These are phyloP conservation scores for Stylonectria norvegica DNA, from an alignment of 2,329 filamentous ascomycete species.

Conservation along the genomic window DNA sequence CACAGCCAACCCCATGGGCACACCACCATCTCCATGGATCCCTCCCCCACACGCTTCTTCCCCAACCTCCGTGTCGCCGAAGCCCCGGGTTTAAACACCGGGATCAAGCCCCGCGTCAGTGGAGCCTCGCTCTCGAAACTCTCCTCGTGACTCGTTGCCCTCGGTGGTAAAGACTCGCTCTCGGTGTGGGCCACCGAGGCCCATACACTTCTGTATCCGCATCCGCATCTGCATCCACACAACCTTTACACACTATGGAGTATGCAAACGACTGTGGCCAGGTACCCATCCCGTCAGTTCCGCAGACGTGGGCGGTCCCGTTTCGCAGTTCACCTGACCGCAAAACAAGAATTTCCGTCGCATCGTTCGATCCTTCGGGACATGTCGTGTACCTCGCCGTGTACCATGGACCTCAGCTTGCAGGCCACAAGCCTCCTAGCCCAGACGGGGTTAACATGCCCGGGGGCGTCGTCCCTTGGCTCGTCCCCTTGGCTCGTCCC, in stretches of 20 bases:
- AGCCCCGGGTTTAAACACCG: conserved; percentile 10
- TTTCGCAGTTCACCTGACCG: conserved; percentile 12
- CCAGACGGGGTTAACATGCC: conserved; percentile 9
- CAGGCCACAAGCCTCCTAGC: conserved; percentile 2
- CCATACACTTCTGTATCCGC: conserved; percentile 3
- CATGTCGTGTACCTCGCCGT: conserved; percentile 6
- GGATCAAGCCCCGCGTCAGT: conserved; percentile 4
- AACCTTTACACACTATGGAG: too few species aligned
- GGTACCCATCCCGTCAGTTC: too few species aligned
- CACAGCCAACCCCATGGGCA: too few species aligned
- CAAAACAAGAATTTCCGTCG: background rate
- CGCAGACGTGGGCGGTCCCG: too few species aligned
- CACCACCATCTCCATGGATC: too few species aligned
- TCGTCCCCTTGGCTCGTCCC: too few species aligned
- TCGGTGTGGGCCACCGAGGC: conserved; percentile 20
- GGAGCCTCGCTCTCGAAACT: conserved; percentile 15
- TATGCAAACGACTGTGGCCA: too few species aligned
- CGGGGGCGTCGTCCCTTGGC: conserved; percentile 4
- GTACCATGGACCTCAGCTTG: conserved; percentile 1
- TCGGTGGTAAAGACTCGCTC: too few species aligned
- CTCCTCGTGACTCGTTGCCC: too few species aligned
- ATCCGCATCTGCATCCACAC: too few species aligned
- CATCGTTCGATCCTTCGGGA: conserved; percentile 19
- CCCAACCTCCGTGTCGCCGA: too few species aligned
- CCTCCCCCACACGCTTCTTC: too few species aligned